Conservation (phyloP, 2,329 filamentous ascomycete species). For the Ophiostoma sp. region DNA sequence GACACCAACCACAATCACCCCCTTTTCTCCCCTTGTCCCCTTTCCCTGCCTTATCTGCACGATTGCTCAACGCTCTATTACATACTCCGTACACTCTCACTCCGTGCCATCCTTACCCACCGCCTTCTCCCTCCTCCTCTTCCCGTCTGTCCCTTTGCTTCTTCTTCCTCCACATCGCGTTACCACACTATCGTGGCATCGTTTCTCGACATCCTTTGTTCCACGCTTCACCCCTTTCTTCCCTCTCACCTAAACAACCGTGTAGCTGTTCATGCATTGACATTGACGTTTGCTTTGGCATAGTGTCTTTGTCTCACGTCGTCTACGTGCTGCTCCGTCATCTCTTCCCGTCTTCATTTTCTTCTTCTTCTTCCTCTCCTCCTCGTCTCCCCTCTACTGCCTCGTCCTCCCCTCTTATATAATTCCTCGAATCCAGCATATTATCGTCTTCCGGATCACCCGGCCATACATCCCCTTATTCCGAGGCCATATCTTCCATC, state of each 20-base stretch:
- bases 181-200: conserved; percentile 1
- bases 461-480: not conserved
- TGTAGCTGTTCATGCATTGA: not conserved
- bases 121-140: conserved; percentile 14
- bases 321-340: not conserved
- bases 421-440: conserved; percentile 6
- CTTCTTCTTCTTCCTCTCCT: not conserved
- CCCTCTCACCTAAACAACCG: not conserved
- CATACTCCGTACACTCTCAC: not conserved
- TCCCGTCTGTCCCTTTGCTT: not conserved
- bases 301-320: conserved; percentile 7
- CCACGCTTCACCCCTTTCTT: not conserved
- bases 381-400: not conserved
- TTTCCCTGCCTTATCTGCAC: conserved; percentile 10
- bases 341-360: not conserved
- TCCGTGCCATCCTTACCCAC: not conserved
- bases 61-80: conserved; percentile 6
- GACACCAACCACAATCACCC: conserved; percentile 9
- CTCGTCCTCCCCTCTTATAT: not conserved
- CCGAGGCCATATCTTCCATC: not conserved
- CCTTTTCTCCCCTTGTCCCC: conserved; percentile 17
- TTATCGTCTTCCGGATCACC: not conserved
- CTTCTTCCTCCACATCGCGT: conserved; percentile 1
- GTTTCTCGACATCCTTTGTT: conserved; percentile 7
- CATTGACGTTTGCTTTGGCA: not conserved